Evolutionary conservation across 352 stramenopile genomes (phyloP), one percentile per base, ranked within the genome.

Genomic region (Phytopythium litorale): DNA sequence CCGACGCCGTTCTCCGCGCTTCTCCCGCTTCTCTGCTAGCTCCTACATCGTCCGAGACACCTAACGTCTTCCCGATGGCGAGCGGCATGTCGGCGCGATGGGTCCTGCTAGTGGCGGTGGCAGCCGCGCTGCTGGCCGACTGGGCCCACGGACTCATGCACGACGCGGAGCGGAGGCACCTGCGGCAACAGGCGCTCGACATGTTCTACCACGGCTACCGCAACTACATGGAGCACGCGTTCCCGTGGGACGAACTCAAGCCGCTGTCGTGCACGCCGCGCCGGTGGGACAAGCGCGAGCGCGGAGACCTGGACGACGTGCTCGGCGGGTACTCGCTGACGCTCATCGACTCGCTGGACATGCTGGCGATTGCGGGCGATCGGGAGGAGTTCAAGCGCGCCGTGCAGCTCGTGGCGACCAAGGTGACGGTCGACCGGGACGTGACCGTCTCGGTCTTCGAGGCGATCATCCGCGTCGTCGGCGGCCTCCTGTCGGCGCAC

Each of bases 381-480:
- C 73, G 81, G 37, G 72, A 84, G 50, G 81, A 91, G 62, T 97
- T 97, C 62, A 70, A 60, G 11, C 71, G 74, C 25, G 84, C 85
- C 23, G 79, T 97, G 37, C 65, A 75, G 33, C 76, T 91, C 52
- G 77, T 93, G 23, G 62, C 78, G 25, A 62, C 73, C 23, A 72
- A 72, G 50, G 80, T 94, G 7, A 61, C 70, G 1, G 97, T 98
- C 37, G 87, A 97, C 46, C 75, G 85, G 7, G 87, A 97, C 67
- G 84, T 96, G 52, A 96, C 79, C 19, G 89, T 98, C 35, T 97
- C 87, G 7, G 85, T 98, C 18, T 98, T 98, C 42, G 94, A 98
- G 66, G 88, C 89, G 11, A 98, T 84, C 16, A 98, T 98, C 67
- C 85, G 94, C 37, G 78, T 98, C 51, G 77, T 98, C 43, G 94